These are phyloP conservation scores for Tolypocladium guangdongense DNA, from an alignment of 2,329 filamentous ascomycete species.

Conservation along the genomic window DNA sequence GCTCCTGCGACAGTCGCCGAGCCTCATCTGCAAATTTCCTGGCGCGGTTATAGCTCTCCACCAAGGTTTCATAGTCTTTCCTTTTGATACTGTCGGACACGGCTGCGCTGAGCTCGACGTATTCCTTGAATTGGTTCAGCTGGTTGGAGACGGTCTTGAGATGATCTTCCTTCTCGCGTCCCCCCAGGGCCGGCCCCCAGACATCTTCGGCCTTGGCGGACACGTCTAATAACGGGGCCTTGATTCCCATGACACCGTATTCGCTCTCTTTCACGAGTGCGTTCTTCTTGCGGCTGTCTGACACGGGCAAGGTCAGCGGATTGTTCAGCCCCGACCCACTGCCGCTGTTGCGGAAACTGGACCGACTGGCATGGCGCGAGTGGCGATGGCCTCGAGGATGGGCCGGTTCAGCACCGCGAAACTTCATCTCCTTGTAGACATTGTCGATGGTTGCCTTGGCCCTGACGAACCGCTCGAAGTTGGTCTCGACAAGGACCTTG, in stretches of 20 bases:
- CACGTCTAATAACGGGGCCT: conserved; percentile 76
- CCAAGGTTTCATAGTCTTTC: conserved; percentile 77
- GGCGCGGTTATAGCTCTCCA: conserved; percentile 81
- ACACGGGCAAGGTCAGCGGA: conserved; percentile 23
- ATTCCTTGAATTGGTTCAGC: conserved; percentile 67
- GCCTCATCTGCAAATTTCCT: conserved; percentile 72
- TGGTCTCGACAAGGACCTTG: conserved; percentile 92
- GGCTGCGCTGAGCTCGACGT: conserved; percentile 69
- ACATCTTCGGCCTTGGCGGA: conserved; percentile 93
- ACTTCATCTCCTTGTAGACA: conserved; percentile 97
- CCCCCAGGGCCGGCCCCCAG: conserved; percentile 89
- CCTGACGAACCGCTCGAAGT: conserved; percentile 95
- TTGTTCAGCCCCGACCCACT: conserved; percentile 26
- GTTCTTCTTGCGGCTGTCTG: conserved; percentile 68
- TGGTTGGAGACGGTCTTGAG: conserved; percentile 67
- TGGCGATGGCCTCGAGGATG: conserved; percentile 37
- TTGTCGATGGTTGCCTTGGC: conserved; percentile 98
- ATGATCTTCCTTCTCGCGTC: conserved; percentile 80
- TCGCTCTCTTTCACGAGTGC: conserved; percentile 87
- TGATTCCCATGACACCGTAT: conserved; percentile 81
- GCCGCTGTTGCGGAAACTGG: conserved; percentile 48
- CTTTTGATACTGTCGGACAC: conserved; percentile 80
- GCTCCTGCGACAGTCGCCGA: conserved; percentile 50
- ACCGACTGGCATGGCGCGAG: conserved; percentile 57
- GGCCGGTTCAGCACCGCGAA: conserved; percentile 44